Percentiles rank a stretch among this genome's conserved stretches.
phyloP scores from a whole-genome alignment of 2,329 filamentous ascomycete genomes.

The Harringtonia lauricola region DNA sequence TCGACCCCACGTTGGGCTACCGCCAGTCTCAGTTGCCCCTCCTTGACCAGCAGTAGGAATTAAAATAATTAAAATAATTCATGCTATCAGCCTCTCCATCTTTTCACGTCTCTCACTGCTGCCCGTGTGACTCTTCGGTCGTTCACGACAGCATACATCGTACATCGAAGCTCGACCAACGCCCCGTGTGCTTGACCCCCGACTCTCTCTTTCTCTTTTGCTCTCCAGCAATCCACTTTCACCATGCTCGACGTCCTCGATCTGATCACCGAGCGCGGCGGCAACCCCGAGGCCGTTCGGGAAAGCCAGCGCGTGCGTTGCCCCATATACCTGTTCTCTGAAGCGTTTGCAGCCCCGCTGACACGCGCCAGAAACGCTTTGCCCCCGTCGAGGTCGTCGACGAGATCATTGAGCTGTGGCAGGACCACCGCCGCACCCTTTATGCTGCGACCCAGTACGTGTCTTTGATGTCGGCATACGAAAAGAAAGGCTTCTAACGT shows the following conservation, averaged over 20 bases:
- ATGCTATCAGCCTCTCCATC: no score
- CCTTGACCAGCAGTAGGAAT: no score
- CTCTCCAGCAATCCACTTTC: not conserved
- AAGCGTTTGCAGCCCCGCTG: not conserved
- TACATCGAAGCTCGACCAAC: no score
- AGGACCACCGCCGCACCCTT: conserved; percentile 62
- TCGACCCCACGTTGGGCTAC: no score
- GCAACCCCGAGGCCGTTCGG: conserved; percentile 82
- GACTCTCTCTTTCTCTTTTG: not conserved
- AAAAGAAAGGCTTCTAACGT: not conserved
- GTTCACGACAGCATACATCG: no score
- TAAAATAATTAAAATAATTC: no score
- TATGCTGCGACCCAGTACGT: conserved; percentile 47
- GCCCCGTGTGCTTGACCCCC: no score
- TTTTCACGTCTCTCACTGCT: no score
- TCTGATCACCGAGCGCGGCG: conserved; percentile 78
- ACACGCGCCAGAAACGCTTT: conserved; percentile 44
- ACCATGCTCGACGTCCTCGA: conserved; percentile 51
- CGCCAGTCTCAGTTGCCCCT: no score
- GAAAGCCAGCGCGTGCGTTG: conserved; percentile 60
- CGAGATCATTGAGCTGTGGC: conserved; percentile 77
- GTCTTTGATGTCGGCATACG: no score
- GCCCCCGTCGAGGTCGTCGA: conserved; percentile 79
- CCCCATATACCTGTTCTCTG: not conserved
- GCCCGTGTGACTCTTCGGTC: not conserved